Conservation (phyloP, 2,329 filamentous ascomycete genomes). For the Aspergillus sp. region DNA sequence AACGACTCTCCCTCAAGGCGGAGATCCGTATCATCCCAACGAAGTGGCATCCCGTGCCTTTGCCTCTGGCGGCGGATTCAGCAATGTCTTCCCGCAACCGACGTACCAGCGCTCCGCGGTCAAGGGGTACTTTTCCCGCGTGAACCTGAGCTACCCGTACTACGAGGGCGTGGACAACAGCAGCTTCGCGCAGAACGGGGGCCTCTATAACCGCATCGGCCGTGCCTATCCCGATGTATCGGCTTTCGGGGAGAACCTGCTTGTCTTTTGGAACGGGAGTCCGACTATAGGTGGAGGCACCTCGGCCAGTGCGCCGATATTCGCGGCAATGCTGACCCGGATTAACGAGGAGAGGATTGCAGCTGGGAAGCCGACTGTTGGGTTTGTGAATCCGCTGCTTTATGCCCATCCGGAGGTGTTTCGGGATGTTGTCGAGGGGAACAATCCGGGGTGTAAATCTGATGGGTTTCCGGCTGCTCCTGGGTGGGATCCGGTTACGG, state of each 20-base stretch:
- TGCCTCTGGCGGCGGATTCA: constrained; percentile 48
- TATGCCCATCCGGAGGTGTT: constrained; percentile 34
- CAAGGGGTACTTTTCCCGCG: constrained; percentile 39
- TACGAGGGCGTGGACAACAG: constrained; percentile 35
- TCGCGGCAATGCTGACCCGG: constrained; percentile 9
- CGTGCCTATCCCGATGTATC: constrained; percentile 53
- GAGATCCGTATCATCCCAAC: background rate
- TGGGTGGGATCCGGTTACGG: constrained; percentile 34
- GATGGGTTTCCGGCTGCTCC: constrained; percentile 27
- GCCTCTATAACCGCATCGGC: constrained; percentile 46
- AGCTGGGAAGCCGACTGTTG: constrained; percentile 48
- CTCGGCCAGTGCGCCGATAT: background rate
- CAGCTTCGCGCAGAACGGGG: constrained; percentile 17
- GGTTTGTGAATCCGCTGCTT: constrained; percentile 54
- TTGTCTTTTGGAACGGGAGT: constrained; percentile 16
- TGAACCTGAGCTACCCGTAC: constrained; percentile 31
- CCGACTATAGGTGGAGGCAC: background rate
- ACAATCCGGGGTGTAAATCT: constrained; percentile 29
- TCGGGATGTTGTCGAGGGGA: constrained; percentile 44
- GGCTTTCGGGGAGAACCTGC: constrained; percentile 42
- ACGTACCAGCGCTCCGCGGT: constrained; percentile 45
- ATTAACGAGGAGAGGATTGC: constrained; percentile 53
- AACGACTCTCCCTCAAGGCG: constrained; percentile 29
- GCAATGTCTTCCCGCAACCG: constrained; percentile 47
- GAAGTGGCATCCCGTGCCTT: constrained; percentile 19